Percentiles rank a stretch among this genome's conserved stretches.
Conservation (phyloP, 2,329 filamentous ascomycete genomes). For the Lachnellula occidentalis region DNA sequence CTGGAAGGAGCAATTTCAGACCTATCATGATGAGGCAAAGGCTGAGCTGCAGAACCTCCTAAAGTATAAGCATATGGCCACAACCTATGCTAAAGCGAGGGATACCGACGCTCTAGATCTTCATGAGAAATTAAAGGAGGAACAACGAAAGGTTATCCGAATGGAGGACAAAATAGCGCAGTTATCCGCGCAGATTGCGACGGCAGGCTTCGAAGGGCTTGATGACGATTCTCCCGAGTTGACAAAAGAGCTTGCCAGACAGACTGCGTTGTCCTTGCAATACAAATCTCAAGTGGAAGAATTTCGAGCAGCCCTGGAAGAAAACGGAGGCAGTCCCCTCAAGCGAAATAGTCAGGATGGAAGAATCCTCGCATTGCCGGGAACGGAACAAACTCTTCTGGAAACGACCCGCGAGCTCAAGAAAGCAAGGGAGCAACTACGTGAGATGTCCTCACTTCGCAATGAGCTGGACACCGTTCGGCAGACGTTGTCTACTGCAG, state of each 20-base stretch:
- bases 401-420: constrained; percentile 51
- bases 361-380: constrained; percentile 40
- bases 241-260: constrained; percentile 49
- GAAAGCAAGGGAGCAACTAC: constrained; percentile 48
- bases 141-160: constrained; percentile 57
- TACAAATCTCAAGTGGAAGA: constrained; percentile 56
- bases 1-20: constrained; percentile 74
- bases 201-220: constrained; percentile 33
- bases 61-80: constrained; percentile 73
- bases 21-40: constrained; percentile 66
- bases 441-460: constrained; percentile 45
- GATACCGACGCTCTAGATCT: constrained; percentile 65
- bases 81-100: constrained; percentile 73
- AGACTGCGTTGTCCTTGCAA: constrained; percentile 51
- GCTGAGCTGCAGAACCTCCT: constrained; percentile 72
- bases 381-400: constrained; percentile 45
- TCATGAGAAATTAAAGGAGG: constrained; percentile 59
- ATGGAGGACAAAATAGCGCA: constrained; percentile 60
- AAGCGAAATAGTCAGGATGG: constrained; percentile 27
- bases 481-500: constrained; percentile 42
- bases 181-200: constrained; percentile 51
- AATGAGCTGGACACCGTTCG: constrained; percentile 50
- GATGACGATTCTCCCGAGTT: constrained; percentile 44
- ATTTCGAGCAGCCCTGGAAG: constrained; percentile 47
- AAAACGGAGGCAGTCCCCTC: constrained; percentile 29